A percentile compares a stretch with the other conserved stretches of the same genome.
Conservation (phyloP, 2,329 filamentous ascomycete genomes). For the Penicillium occitanis region DNA sequence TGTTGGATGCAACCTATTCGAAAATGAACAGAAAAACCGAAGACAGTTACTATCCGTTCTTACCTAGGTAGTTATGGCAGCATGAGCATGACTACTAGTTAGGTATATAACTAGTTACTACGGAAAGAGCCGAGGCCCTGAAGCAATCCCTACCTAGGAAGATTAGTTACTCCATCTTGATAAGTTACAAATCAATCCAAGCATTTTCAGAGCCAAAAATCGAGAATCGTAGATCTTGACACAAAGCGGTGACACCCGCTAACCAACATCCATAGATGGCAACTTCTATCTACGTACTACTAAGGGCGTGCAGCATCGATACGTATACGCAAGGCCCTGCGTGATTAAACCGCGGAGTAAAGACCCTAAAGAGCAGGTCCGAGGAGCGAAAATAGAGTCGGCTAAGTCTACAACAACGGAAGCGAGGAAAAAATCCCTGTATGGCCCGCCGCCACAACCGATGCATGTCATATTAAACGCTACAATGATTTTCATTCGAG, state of each 20-base stretch:
- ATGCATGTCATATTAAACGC: not conserved
- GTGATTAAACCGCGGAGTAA: not conserved
- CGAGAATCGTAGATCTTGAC: not conserved
- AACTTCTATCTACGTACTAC: not conserved
- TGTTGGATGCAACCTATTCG: not conserved
- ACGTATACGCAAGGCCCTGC: not conserved
- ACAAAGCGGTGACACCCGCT: constrained; percentile 1
- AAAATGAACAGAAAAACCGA: not conserved
- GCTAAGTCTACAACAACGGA: not conserved
- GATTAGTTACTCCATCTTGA: not conserved
- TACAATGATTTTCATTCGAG: not conserved
- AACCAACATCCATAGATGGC: not conserved
- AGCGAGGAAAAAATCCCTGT: not conserved
- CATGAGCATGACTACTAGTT: not conserved
- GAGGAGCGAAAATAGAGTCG: not conserved
- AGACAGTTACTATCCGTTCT: not conserved
- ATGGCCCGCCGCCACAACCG: not conserved
- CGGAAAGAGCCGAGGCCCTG: not conserved
- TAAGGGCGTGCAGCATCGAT: not conserved
- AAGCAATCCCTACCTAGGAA: not conserved
- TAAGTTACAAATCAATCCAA: not conserved
- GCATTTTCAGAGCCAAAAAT: not conserved
- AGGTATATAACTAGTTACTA: not conserved
- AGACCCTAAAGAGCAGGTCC: not conserved
- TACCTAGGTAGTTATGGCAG: not conserved